Base-by-base conservation (phyloP, 73 alveolate genomes). In the Uronychia binucleata region DNA sequence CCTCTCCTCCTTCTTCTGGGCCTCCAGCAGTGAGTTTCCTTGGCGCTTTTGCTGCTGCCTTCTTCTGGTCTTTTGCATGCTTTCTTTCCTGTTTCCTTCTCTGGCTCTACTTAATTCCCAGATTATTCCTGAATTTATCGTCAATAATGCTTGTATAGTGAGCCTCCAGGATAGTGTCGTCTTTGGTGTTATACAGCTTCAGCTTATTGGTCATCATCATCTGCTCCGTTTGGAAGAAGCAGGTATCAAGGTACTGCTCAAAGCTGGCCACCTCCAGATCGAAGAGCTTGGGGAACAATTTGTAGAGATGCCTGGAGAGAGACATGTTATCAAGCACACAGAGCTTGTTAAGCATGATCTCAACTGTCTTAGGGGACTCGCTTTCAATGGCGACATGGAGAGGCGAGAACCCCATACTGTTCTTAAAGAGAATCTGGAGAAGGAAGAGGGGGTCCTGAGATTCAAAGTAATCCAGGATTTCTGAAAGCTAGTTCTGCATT, bases 171-270 rank as follows among this genome's bases (percentile, higher is more conserved):
- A 46, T 46, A 19, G 67, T 46, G 19, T 46, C 67, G 19, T 46
- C 67, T 46, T 5, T 11, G 19, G 67, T 46, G 19, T 46, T 46
- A 19, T 11, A 46, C 67, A 46, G 19, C 19, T 46, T 46, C 19
- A 46, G 5, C 30, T 30, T 75, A 1, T 34, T 79, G 28, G 46
- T 79, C 25, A 25, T 30, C 58, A n/a, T 57, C 86, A 79, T 79
- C 28, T 79, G 78, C 59, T 79, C 28, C 0, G 86, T 79, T 35
- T 79, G 74, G 86, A 79, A 79, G 78, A 31, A 79, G 77, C 86
- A 79, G 0, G 86, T 35, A 13, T 79, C 78, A 0, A 79, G 27
- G 58, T 79, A 79, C 0, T 28, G 32, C 26, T 30, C 31, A 31
- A 79, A 79, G 59, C 34, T 27, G 28, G 8, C 29, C 46, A 79